These are phyloP conservation scores for Talaromyces adpressus DNA, from an alignment of 495 filamentous ascomycete genomes.

Conservation along the genomic window DNA sequence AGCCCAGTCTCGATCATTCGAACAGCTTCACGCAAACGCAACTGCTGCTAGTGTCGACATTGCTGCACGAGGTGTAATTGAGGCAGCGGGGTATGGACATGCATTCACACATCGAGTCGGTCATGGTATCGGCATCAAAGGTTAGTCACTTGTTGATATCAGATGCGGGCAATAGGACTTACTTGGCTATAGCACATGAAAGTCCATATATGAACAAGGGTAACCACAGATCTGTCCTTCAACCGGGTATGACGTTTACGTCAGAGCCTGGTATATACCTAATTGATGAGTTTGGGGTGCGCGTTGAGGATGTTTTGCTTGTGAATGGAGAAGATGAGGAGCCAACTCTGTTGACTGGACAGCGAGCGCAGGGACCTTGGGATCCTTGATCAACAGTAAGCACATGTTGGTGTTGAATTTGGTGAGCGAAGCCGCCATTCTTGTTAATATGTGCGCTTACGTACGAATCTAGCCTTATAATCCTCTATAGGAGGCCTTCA, in stretches of 20 bases:
- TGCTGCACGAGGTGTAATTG: conserved; percentile 44
- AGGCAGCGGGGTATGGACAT: conserved; percentile 40
- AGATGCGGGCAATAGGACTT: neutral
- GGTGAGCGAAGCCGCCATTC: too few species aligned
- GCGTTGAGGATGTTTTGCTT: conserved; percentile 47
- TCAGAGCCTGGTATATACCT: conserved; percentile 51
- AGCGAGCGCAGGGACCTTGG: conserved; percentile 36
- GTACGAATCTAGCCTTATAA: too few species aligned
- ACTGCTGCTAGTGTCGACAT: conserved; percentile 47
- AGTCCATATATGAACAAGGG: conserved; percentile 51
- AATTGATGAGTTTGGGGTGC: conserved; percentile 44
- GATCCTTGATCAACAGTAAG: conserved; percentile 30
- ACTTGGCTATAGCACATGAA: conserved; percentile 34
- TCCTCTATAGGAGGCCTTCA: too few species aligned
- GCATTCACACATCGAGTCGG: conserved; percentile 51
- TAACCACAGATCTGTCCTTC: conserved; percentile 30
- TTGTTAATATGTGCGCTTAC: too few species aligned
- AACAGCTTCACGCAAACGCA: conserved; percentile 30
- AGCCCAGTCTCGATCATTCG: conserved; percentile 41
- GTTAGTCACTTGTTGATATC: conserved; percentile 6
- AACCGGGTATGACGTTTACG: conserved; percentile 47
- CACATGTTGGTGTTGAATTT: too few species aligned
- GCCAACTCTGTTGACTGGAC: conserved; percentile 38
- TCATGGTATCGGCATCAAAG: conserved; percentile 53
- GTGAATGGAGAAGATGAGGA: conserved; percentile 34